Conservation (phyloP, 305 asterid species). For the Fraxinus albicans region DNA sequence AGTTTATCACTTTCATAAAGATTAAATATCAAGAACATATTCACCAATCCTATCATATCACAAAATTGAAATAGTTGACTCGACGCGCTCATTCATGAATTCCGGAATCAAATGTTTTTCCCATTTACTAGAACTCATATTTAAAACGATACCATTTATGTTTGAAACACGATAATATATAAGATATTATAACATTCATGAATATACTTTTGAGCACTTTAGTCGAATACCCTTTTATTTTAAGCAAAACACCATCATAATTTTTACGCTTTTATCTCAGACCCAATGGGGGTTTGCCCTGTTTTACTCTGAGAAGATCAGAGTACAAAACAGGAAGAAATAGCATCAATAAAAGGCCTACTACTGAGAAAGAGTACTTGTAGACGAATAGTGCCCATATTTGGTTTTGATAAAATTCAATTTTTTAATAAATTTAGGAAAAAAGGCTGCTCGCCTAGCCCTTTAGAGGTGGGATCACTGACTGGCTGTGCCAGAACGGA, state of each 20-base stretch:
- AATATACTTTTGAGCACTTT: no score
- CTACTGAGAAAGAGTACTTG: neutral
- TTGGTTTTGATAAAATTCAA: no score
- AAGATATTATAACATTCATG: neutral
- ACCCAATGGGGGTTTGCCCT: no score
- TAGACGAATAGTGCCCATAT: neutral
- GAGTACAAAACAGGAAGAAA: neutral
- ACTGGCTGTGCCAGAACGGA: no score
- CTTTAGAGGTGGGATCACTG: no score
- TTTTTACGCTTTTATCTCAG: no score
- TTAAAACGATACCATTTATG: neutral
- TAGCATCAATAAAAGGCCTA: neutral
- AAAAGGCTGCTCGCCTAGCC: no score
- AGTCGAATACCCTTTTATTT: no score
- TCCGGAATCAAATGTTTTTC: neutral
- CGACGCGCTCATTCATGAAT: neutral
- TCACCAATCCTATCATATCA: neutral
- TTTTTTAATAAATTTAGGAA: no score
- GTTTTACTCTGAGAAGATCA: neutral
- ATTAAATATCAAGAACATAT: neutral
- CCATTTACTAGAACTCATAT: neutral
- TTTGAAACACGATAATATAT: neutral
- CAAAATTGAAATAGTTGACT: neutral
- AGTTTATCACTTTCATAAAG: slow-evolving; percentile 6
- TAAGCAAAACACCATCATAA: neutral